These are phyloP conservation scores for Tylopilus rubrobrunneus DNA, from an alignment of 768 basidiomycete species.

Conservation along the genomic window DNA sequence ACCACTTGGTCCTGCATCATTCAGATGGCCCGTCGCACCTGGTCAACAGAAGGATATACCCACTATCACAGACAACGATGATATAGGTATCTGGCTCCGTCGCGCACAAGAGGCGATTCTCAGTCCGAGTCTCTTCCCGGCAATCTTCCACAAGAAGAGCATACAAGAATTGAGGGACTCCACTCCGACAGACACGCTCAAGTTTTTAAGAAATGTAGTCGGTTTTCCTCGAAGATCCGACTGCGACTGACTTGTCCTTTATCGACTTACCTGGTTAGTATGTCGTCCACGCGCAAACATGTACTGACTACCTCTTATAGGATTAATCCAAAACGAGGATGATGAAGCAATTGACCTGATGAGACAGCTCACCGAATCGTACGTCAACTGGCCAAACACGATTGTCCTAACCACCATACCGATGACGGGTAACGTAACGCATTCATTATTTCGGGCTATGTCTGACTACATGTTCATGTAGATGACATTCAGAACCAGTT, in stretches of 20 bases:
- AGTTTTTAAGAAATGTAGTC: constrained; percentile 35
- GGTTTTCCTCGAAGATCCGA: constrained; percentile 42
- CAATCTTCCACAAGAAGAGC: not conserved
- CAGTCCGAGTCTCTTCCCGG: too few relatives aligned
- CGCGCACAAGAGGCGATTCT: too few relatives aligned
- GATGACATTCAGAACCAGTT: too few relatives aligned
- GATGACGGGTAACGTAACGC: constrained; percentile 45
- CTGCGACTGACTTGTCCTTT: constrained; percentile 46
- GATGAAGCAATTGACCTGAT: too few relatives aligned
- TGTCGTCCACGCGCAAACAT: not conserved
- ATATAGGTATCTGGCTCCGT: constrained; percentile 28
- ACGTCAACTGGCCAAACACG: too few relatives aligned
- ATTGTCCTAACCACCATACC: constrained; percentile 39
- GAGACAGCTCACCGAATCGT: too few relatives aligned
- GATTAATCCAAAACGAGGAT: too few relatives aligned
- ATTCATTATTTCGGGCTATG: not conserved
- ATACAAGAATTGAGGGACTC: constrained; percentile 23
- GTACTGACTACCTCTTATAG: constrained; percentile 3
- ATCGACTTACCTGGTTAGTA: constrained; percentile 51
- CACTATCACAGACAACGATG: too few relatives aligned
- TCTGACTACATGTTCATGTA: too few relatives aligned
- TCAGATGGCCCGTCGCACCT: too few relatives aligned
- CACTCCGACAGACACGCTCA: constrained; percentile 14
- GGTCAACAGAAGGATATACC: too few relatives aligned
- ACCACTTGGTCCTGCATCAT: too few relatives aligned